Conservation (phyloP, 306 rosid genomes). For the Medicago truncatula region MtrunA17r5.0-ANR NC_053043.1:33332501-33333000, state of each 20-base stretch:
- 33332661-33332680: slow-evolving; percentile 99
- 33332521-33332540: slow-evolving; percentile 73
- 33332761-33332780: background rate
- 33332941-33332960: slow-evolving; percentile 12
- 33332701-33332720: slow-evolving; percentile 64
- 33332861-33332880: background rate
- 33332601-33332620: background rate
- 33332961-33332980: background rate
- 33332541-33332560: slow-evolving; percentile 29
- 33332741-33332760: background rate
- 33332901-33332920: background rate
- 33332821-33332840: slow-evolving; percentile 4
- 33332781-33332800: slow-evolving; percentile 1
- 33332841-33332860: background rate
- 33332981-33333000: slow-evolving; percentile 6
- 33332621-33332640: slow-evolving; percentile 11
- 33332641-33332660: slow-evolving; percentile 99
- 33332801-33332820: background rate
- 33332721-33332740: slow-evolving; percentile 10
- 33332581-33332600: background rate
- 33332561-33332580: slow-evolving; percentile 10
- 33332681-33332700: slow-evolving; percentile 91
- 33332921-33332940: background rate
- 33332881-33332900: background rate
- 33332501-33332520: slow-evolving; percentile 98